Evolutionary conservation across 345 rosid genomes (phyloP), one percentile per base, ranked within the genome.

Genomic region (Acer campestre): DNA sequence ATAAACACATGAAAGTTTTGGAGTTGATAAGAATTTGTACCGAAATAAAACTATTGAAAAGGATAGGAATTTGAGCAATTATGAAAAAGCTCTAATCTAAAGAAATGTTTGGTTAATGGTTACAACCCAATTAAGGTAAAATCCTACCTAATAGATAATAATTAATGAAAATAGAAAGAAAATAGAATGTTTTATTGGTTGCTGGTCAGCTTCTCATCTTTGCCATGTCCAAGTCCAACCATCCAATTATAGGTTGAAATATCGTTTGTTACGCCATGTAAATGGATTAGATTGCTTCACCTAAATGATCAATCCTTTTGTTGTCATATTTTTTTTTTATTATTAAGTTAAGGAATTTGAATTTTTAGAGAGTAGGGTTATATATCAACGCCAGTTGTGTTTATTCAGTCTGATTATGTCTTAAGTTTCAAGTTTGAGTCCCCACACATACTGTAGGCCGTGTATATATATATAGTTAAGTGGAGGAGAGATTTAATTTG

Each of bases 181-280:
- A 67, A 67, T 53, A 31, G 13, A 82, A 74, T 68, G 61, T 65
- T 61, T 67, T 31, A 35, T 65, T 35, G 84, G 74, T 79, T 56
- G 76, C 67, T 25, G 17, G 79, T 83, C 86, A 83, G 20, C 71
- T 66, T 80, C 79, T n/a, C 56, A 83, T 38, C 10, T 5, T 79
- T 59, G 14, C 8, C 17, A 51, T 68, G 16, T 76, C 56, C 38
- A 35, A 35, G 16, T 76, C 56, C 38, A 35, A 35, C 38, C 38
- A 35, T 35, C 6, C 70, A 44, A 44, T 61, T 12, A 2, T 9
- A 51, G 22, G n/a, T 51, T 46, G 17, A 35, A 18, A 18, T 38
- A 42, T 71, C 75, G 27, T 53, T 76, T 46, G 17, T 64, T 46
- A 64, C 59, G 70, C 76, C 46, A 75, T 42, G 44, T 40, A 46